A percentile compares a stretch with the other conserved stretches of the same genome.
Conservation (phyloP, 768 basidiomycete species). For the Boletus subparvulus region DNA sequence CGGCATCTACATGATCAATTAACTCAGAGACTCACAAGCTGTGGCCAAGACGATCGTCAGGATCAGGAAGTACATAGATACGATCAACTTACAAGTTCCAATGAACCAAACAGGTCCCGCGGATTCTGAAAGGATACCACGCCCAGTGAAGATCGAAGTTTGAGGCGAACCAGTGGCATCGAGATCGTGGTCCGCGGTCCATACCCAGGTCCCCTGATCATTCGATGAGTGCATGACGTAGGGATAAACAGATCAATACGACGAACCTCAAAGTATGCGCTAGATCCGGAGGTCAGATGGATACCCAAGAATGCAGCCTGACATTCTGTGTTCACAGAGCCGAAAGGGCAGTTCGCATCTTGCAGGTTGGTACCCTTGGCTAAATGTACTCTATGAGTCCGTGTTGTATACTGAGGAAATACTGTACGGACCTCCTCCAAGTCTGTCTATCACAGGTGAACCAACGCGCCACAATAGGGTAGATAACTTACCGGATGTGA, state of each 20-base stretch:
- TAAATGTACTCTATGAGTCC: constrained; percentile 14
- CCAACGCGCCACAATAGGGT: neutral
- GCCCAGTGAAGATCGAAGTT: constrained; percentile 58
- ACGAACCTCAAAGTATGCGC: constrained; percentile 62
- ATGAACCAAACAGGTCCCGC: constrained; percentile 81
- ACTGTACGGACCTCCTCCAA: constrained; percentile 27
- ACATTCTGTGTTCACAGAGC: constrained; percentile 45
- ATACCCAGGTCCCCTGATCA: constrained; percentile 69
- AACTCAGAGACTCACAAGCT: constrained; percentile 20
- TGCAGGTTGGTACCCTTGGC: constrained; percentile 57
- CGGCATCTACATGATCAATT: neutral
- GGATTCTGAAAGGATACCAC: constrained; percentile 73
- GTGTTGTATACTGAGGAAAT: neutral
- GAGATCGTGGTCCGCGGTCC: constrained; percentile 68
- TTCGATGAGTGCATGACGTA: neutral
- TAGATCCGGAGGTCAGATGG: constrained; percentile 53
- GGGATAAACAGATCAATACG: neutral
- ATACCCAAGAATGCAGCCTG: constrained; percentile 64
- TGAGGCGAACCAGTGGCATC: constrained; percentile 56
- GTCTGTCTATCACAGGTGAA: constrained; percentile 8
- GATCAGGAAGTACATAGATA: neutral
- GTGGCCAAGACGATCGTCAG: neutral
- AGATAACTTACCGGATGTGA: constrained; percentile 34
- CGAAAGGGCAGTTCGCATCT: constrained; percentile 40
- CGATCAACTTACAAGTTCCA: constrained; percentile 47